Percentiles rank a stretch among this genome's conserved stretches.
Conservation (phyloP, 2,329 filamentous ascomycete species). For the Canariomyces notabilis region DNA sequence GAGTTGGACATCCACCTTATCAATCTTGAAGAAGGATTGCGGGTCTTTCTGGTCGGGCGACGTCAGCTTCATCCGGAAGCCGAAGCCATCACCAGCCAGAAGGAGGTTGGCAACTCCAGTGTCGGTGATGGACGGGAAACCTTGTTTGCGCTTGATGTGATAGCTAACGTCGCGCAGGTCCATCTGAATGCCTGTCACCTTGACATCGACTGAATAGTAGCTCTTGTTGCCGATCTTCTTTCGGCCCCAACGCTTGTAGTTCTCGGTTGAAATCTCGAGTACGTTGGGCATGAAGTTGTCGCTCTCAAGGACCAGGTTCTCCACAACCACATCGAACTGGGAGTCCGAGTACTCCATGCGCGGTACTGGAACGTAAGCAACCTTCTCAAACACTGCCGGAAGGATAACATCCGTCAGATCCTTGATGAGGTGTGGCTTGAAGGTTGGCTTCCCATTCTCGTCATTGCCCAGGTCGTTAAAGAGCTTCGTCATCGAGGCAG, state of each 20-base stretch:
- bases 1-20: constrained; percentile 78
- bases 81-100: constrained; percentile 80
- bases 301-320: constrained; percentile 92
- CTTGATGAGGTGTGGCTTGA: constrained; percentile 90
- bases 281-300: constrained; percentile 96
- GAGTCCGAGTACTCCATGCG: constrained; percentile 88
- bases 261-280: constrained; percentile 81
- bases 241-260: constrained; percentile 92
- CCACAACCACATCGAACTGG: constrained; percentile 79
- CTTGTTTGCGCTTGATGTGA: constrained; percentile 91
- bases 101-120: constrained; percentile 84
- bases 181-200: constrained; percentile 86
- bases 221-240: constrained; percentile 78
- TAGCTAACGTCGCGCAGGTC: constrained; percentile 88
- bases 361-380: constrained; percentile 87
- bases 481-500: constrained; percentile 69
- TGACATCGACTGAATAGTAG: constrained; percentile 75
- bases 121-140: constrained; percentile 84
- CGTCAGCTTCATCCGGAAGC: constrained; percentile 85
- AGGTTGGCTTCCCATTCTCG: constrained; percentile 72
- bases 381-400: constrained; percentile 73
- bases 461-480: constrained; percentile 87
- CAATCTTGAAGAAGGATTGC: constrained; percentile 89
- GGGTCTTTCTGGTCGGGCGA: constrained; percentile 70
- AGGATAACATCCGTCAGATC: constrained; percentile 84